phyloP scores from a whole-genome alignment of 2,329 filamentous ascomycete genomes.

The Aspergillus arachidicola region DNA sequence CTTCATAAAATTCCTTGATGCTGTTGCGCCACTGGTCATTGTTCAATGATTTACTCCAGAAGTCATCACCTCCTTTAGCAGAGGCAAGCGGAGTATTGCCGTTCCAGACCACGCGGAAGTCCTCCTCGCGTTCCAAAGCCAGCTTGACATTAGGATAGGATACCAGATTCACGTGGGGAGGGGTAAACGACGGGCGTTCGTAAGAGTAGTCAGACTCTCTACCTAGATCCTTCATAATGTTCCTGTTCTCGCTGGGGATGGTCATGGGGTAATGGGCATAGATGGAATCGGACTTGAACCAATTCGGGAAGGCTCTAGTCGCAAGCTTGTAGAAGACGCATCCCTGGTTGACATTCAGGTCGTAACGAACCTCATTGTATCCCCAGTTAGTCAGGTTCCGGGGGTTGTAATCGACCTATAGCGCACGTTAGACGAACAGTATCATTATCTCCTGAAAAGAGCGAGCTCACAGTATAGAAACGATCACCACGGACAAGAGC shows the following conservation, averaged over 20 bases:
- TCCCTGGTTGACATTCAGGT: slow-evolving; percentile 74
- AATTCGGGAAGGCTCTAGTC: slow-evolving; percentile 75
- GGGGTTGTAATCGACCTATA: slow-evolving; percentile 67
- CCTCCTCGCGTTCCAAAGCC: slow-evolving; percentile 62
- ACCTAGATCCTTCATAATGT: slow-evolving; percentile 68
- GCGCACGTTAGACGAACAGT: slow-evolving; percentile 26
- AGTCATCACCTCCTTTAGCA: slow-evolving; percentile 57
- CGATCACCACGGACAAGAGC: slow-evolving; percentile 77
- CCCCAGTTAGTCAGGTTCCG: slow-evolving; percentile 82
- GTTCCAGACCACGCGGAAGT: slow-evolving; percentile 68
- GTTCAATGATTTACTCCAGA: slow-evolving; percentile 63
- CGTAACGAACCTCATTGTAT: slow-evolving; percentile 72
- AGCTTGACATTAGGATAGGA: slow-evolving; percentile 65
- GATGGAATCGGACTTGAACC: slow-evolving; percentile 76
- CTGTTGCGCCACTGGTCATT: slow-evolving; percentile 63
- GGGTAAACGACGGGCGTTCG: slow-evolving; percentile 58
- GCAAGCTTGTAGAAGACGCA: slow-evolving; percentile 86
- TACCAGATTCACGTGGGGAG: slow-evolving; percentile 58
- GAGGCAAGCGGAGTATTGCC: slow-evolving; percentile 66
- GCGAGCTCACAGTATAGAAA: slow-evolving; percentile 63
- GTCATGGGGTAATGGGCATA: slow-evolving; percentile 78
- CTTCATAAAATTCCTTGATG: slow-evolving; percentile 68
- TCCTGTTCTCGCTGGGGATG: slow-evolving; percentile 70
- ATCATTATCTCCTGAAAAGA: background rate
- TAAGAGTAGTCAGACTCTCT: slow-evolving; percentile 72